phyloP scores from a whole-genome alignment of 805 yeast species.

The Kuraishia cidri region DNA sequence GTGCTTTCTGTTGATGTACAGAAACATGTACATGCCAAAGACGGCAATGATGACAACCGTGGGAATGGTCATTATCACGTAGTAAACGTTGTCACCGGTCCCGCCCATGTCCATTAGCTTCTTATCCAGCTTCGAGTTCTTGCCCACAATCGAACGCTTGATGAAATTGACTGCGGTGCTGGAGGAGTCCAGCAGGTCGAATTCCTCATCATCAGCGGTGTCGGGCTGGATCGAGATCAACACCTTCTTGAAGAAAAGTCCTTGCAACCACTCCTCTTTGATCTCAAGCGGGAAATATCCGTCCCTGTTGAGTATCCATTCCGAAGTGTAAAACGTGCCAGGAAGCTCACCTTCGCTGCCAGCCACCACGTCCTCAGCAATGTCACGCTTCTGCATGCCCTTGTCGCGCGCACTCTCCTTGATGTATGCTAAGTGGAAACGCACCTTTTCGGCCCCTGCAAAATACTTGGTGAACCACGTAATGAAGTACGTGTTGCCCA shows the following conservation, averaged over 20 bases:
- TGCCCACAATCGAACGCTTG: slow-evolving; percentile 45
- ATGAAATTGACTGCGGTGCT: slow-evolving; percentile 32
- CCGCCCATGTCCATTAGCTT: slow-evolving; percentile 26
- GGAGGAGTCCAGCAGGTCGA: slow-evolving; percentile 3
- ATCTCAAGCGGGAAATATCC: slow-evolving; percentile 62
- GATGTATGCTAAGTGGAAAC: slow-evolving; percentile 57
- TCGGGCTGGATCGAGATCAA: slow-evolving; percentile 59
- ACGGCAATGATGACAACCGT: slow-evolving; percentile 52
- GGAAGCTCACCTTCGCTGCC: slow-evolving; percentile 17
- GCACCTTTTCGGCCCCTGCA: slow-evolving; percentile 49
- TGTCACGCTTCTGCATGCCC: slow-evolving; percentile 41
- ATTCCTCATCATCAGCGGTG: slow-evolving; percentile 6
- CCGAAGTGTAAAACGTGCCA: slow-evolving; percentile 52
- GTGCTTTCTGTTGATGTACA: slow-evolving; percentile 44
- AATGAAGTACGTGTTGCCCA: slow-evolving; percentile 61
- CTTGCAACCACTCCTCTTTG: slow-evolving; percentile 56
- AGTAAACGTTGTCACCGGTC: slow-evolving; percentile 34
- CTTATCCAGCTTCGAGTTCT: slow-evolving; percentile 25
- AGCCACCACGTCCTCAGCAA: slow-evolving; percentile 9
- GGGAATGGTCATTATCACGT: slow-evolving; percentile 62
- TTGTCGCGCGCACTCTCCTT: slow-evolving; percentile 45
- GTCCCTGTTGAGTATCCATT: slow-evolving; percentile 54
- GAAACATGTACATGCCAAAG: slow-evolving; percentile 56
- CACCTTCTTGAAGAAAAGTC: slow-evolving; percentile 42
- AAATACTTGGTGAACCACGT: slow-evolving; percentile 77